These are phyloP conservation scores for Chlorella sp. DNA, from an alignment of 139 green algal species.

Conservation along the genomic window DNA sequence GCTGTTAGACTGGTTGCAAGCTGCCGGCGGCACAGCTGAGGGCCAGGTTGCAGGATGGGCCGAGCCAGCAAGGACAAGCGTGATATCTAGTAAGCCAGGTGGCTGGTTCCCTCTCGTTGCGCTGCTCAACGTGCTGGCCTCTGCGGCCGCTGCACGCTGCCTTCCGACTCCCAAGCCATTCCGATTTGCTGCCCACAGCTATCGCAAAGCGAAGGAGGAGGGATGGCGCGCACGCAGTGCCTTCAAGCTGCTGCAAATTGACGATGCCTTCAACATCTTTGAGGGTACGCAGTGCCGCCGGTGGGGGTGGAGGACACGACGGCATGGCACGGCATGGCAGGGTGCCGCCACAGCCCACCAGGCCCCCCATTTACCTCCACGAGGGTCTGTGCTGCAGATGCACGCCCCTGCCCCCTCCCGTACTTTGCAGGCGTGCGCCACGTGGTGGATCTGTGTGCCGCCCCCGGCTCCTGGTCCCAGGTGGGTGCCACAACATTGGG, in stretches of 20 bases:
- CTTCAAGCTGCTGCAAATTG: constrained; percentile 98
- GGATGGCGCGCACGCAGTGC: constrained; percentile 95
- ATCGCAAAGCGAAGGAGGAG: constrained; percentile 97
- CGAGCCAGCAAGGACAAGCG: constrained; percentile 88
- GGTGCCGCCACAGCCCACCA: no score
- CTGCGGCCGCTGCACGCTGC: no score
- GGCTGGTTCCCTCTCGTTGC: no score
- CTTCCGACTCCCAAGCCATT: no score
- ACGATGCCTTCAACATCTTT: constrained; percentile 95
- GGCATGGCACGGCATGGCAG: no score
- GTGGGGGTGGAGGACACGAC: no score
- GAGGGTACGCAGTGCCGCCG: constrained; percentile 46
- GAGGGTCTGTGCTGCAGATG: neutral
- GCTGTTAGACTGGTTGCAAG: no score
- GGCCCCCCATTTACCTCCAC: no score
- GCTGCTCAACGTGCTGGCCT: no score
- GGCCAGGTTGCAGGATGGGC: constrained; percentile 80
- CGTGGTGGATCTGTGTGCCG: constrained; percentile 98
- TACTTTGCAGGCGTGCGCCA: constrained; percentile 79
- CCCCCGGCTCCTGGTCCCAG: constrained; percentile 97
- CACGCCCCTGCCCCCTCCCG: neutral
- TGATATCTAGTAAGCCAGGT: constrained; percentile 90
- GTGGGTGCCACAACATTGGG: no score
- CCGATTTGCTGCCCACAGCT: constrained; percentile 26
- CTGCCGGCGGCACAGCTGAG: no score